Evolutionary conservation across 2,329 filamentous ascomycete genomes (phyloP).

Genomic region (Beauveria brongniartii): DNA sequence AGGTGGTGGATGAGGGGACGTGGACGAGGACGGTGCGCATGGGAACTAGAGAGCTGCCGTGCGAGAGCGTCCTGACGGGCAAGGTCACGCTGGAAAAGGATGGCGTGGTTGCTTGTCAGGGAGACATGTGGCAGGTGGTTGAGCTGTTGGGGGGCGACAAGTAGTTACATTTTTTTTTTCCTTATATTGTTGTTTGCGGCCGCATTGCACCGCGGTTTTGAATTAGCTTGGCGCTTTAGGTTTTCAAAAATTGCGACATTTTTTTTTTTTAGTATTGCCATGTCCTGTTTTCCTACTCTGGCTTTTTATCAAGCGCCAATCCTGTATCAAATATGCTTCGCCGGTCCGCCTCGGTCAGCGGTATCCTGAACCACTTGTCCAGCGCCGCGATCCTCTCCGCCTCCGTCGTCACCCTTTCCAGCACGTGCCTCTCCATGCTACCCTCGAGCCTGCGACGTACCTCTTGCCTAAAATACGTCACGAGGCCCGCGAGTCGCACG

Average conservation of each 20-base stretch:
- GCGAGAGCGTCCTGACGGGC: constrained; percentile 18
- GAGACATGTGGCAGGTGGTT: constrained; percentile 26
- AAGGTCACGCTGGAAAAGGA: constrained; percentile 13
- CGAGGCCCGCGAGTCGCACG: constrained; percentile 24
- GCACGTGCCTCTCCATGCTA: constrained; percentile 28
- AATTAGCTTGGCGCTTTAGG: background rate
- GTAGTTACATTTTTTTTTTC: no score
- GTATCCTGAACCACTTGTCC: constrained; percentile 41
- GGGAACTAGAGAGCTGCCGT: constrained; percentile 28
- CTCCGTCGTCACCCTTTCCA: constrained; percentile 38
- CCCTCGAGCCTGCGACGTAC: constrained; percentile 33
- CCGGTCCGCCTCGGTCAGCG: constrained; percentile 36
- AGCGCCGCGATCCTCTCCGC: constrained; percentile 39
- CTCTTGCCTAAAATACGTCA: constrained; percentile 35
- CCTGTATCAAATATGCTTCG: constrained; percentile 37
- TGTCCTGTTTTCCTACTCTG: background rate
- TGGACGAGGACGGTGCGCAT: constrained; percentile 31
- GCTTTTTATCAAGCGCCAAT: constrained; percentile 10
- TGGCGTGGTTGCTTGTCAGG: constrained; percentile 17
- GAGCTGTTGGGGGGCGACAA: constrained; percentile 16
- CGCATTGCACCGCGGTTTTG: background rate
- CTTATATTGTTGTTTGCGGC: background rate
- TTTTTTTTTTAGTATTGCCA: background rate
- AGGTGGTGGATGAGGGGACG: constrained; percentile 11
- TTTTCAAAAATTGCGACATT: background rate